Evolutionary conservation across 2,329 filamentous ascomycete genomes (phyloP).

Genomic region (Raffaelea deltoideospora): DNA sequence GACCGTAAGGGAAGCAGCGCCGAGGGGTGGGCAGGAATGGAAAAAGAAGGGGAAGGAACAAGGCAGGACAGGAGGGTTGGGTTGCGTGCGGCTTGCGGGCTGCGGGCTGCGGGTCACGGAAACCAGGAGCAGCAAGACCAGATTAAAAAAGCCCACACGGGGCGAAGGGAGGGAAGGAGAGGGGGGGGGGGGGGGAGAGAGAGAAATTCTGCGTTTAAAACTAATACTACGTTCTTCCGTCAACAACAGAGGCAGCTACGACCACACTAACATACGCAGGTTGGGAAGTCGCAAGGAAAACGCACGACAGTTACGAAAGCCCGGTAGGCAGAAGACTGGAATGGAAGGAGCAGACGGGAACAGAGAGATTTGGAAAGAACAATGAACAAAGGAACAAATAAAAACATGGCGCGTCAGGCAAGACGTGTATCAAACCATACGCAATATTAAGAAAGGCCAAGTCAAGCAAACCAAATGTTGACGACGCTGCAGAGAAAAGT

Average conservation of each 20-base stretch:
- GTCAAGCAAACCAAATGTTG: too few relatives aligned
- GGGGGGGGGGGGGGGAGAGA: neutral
- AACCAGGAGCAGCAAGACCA: neutral
- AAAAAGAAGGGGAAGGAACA: neutral
- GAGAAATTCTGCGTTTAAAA: neutral
- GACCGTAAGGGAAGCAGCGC: too few relatives aligned
- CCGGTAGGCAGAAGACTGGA: neutral
- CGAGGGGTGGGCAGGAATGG: too few relatives aligned
- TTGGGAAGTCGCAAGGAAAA: neutral
- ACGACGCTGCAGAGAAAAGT: too few relatives aligned
- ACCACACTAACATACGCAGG: neutral
- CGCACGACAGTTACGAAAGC: neutral
- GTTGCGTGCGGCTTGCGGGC: slow-evolving; percentile 4
- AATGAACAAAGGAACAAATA: too few relatives aligned
- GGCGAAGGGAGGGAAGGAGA: neutral
- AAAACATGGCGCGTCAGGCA: too few relatives aligned
- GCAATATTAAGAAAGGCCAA: too few relatives aligned
- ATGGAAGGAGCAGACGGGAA: neutral
- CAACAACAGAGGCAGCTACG: too few relatives aligned
- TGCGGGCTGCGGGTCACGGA: slow-evolving; percentile 3
- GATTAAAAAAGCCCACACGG: neutral
- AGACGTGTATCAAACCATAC: too few relatives aligned
- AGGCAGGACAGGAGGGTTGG: too few relatives aligned
- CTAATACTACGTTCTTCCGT: too few relatives aligned
- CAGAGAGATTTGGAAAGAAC: too few relatives aligned